phyloP scores from a whole-genome alignment of 78 protist species.

The Trichosphaerium sp. region DNA sequence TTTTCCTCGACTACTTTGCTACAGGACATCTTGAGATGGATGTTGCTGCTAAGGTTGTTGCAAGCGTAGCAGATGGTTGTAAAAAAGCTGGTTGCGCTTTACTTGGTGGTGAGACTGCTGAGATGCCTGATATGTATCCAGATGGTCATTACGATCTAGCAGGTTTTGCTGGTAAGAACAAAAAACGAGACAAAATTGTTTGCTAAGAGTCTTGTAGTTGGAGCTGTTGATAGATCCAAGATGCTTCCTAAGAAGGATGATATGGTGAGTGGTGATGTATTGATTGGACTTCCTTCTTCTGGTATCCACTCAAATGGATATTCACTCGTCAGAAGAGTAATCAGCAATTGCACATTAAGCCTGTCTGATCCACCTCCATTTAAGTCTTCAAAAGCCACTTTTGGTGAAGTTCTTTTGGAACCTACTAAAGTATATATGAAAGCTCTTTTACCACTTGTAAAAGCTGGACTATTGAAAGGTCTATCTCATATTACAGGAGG shows the following conservation, averaged over 20 bases:
- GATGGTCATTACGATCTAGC: constrained; percentile 78
- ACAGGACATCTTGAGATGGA: constrained; percentile 60
- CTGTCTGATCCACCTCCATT: constrained; percentile 31
- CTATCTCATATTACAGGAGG: constrained; percentile 81
- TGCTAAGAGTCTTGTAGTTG: too few species aligned
- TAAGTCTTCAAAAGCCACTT: constrained; percentile 3
- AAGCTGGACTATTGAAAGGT: constrained; percentile 35
- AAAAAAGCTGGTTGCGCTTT: constrained; percentile 55
- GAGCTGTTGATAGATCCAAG: constrained; percentile 53
- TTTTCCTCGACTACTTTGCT: constrained; percentile 83
- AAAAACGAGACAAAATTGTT: too few species aligned
- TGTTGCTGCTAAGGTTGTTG: constrained; percentile 47
- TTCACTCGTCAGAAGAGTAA: constrained; percentile 61
- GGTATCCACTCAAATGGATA: constrained; percentile 78
- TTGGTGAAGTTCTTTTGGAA: constrained; percentile 53
- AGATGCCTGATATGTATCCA: constrained; percentile 79
- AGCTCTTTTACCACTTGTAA: constrained; percentile 38
- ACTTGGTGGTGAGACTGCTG: constrained; percentile 84
- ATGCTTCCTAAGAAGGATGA: constrained; percentile 35
- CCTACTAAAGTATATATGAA: constrained; percentile 64
- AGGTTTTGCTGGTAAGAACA: too few species aligned
- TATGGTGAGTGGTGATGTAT: constrained; percentile 28
- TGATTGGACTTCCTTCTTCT: constrained; percentile 59
- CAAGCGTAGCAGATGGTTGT: constrained; percentile 69
- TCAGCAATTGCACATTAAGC: constrained; percentile 9